Conservation (phyloP, 1,284 basidiomycete species). For the Ganoderma multipileum region DNA sequence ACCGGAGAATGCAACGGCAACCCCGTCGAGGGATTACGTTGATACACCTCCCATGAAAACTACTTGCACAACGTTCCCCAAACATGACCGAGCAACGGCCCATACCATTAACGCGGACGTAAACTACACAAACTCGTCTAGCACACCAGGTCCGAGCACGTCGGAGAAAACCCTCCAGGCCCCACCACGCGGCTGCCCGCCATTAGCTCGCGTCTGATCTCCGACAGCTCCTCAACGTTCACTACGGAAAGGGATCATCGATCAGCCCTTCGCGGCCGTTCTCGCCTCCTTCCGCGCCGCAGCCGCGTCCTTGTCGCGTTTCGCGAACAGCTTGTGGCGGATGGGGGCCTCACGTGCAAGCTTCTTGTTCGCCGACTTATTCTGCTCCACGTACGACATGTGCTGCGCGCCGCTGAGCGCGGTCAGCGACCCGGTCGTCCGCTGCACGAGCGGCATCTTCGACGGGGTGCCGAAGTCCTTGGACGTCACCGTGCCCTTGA, state of each 20-base stretch:
- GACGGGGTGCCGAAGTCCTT: conserved; percentile 71
- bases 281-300: conserved; percentile 62
- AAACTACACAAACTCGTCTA: not conserved
- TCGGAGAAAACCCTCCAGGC: not conserved
- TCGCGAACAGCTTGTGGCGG: conserved; percentile 84
- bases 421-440: conserved; percentile 85
- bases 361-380: conserved; percentile 88
- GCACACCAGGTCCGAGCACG: not conserved
- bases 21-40: not conserved
- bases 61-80: not conserved
- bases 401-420: conserved; percentile 89
- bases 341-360: conserved; percentile 71
- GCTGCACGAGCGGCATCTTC: conserved; percentile 75
- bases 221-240: not conserved
- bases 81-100: not conserved
- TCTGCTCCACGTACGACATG: conserved; percentile 92
- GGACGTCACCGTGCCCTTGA: conserved; percentile 80
- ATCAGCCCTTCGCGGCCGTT: conserved; percentile 25
- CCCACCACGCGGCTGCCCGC: not conserved
- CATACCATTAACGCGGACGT: not conserved
- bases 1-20: not conserved
- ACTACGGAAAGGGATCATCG: not conserved
- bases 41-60: not conserved
- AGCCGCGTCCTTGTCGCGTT: conserved; percentile 75
- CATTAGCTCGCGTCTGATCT: not conserved